Evolutionary conservation across 1,139 yeast species (phyloP).

Genomic region (Pichia kudriavzevii): DNA sequence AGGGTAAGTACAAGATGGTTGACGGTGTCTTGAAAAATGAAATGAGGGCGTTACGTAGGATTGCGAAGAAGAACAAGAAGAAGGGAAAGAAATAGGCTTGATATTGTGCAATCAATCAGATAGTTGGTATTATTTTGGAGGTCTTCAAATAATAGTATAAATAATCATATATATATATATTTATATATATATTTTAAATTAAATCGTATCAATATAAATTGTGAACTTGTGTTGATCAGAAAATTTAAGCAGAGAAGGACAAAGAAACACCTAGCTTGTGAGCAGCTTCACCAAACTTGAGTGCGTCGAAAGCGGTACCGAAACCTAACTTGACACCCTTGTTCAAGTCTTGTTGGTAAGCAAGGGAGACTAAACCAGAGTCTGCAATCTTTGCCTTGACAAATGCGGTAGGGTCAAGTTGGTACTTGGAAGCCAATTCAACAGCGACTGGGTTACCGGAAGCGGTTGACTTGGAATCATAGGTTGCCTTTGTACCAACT

Average conservation of each 20-base stretch:
- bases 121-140: no score
- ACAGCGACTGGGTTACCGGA: conserved; percentile 58
- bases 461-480: conserved; percentile 78
- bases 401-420: conserved; percentile 77
- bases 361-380: conserved; percentile 88
- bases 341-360: conserved; percentile 92
- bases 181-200: no score
- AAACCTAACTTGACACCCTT: conserved; percentile 97
- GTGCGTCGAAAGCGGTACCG: conserved; percentile 95
- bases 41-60: conserved; percentile 84
- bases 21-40: conserved; percentile 98
- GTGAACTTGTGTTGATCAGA: no score
- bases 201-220: no score
- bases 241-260: conserved; percentile 42
- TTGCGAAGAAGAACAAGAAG: conserved; percentile 72
- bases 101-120: no score
- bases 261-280: conserved; percentile 96
- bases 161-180: no score
- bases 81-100: no score
- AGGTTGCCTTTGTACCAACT: conserved; percentile 97
- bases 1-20: conserved; percentile 98
- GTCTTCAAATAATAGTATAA: no score
- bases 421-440: conserved; percentile 95
- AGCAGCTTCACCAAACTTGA: conserved; percentile 93
- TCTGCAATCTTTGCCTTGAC: conserved; percentile 97